phyloP scores from a whole-genome alignment of 306 rosid genomes.

The Cucurbita ficifolia region DNA sequence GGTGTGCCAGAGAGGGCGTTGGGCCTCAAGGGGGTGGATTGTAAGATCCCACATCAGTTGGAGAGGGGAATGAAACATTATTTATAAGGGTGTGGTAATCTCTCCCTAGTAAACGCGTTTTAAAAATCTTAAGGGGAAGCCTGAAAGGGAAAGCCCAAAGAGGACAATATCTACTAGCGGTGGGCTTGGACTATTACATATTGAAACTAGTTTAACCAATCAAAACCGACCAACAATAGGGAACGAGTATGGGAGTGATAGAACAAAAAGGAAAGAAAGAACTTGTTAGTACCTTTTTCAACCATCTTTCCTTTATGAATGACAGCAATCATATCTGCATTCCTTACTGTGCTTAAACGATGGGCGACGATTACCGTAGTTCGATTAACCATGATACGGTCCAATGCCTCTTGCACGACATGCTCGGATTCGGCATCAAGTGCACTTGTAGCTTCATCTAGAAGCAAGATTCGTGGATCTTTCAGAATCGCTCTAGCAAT shows the following conservation, averaged over 20 bases:
- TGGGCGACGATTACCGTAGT: slow-evolving; percentile 38
- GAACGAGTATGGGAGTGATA: background rate
- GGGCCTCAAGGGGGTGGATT: too few relatives aligned
- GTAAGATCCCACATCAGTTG: too few relatives aligned
- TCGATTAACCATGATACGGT: slow-evolving; percentile 28
- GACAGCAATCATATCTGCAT: slow-evolving; percentile 34
- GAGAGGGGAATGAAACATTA: too few relatives aligned
- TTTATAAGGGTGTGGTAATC: too few relatives aligned
- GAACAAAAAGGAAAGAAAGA: background rate
- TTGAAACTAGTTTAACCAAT: background rate
- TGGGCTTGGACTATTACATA: too few relatives aligned
- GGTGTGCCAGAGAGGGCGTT: too few relatives aligned
- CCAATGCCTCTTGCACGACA: slow-evolving; percentile 37
- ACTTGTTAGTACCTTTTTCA: slow-evolving; percentile 23
- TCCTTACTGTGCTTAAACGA: slow-evolving; percentile 34
- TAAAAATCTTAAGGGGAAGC: too few relatives aligned
- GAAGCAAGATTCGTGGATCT: slow-evolving; percentile 32
- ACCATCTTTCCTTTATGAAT: slow-evolving; percentile 34
- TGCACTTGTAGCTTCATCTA: slow-evolving; percentile 50
- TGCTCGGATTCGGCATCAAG: slow-evolving; percentile 46
- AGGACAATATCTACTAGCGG: too few relatives aligned
- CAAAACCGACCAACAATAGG: background rate
- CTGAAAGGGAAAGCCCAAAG: too few relatives aligned
- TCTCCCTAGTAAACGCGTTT: too few relatives aligned
- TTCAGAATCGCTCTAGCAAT: slow-evolving; percentile 43